Evolutionary conservation across 192 early-diverging fungal species (phyloP).

Genomic region (Podochytrium sp.): DNA sequence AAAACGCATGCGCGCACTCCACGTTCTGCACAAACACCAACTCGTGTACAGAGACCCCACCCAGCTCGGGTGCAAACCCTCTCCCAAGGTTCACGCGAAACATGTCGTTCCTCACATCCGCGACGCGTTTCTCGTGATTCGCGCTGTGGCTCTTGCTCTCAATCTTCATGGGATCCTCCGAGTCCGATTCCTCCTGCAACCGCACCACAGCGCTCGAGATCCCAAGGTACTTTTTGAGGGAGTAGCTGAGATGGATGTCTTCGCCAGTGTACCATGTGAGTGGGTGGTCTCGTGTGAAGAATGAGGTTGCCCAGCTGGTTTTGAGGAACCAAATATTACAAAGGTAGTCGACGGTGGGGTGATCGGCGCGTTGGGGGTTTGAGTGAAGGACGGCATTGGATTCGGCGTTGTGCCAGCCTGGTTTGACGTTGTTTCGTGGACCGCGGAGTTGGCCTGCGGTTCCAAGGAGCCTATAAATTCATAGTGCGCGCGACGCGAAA

Average conservation of each 20-base stretch:
- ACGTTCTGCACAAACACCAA: conserved; percentile 24
- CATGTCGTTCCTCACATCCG: conserved; percentile 23
- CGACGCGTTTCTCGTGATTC: conserved; percentile 11
- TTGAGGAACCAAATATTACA: conserved; percentile 30
- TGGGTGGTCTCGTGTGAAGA: conserved; percentile 13
- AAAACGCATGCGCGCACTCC: background rate
- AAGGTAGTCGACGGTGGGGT: conserved; percentile 14
- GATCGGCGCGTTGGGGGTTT: background rate
- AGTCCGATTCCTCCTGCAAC: background rate
- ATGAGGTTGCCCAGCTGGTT: background rate
- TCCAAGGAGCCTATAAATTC: conserved; percentile 17
- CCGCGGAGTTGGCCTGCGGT: conserved; percentile 14
- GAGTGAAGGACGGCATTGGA: background rate
- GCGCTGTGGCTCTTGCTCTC: background rate
- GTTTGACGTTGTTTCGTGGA: background rate
- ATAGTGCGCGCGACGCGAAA: background rate
- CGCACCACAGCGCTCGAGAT: background rate
- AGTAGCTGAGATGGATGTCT: conserved; percentile 15
- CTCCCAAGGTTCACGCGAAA: conserved; percentile 21
- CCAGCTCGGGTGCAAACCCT: conserved; percentile 1
- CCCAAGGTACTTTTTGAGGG: conserved; percentile 18
- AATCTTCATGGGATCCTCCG: background rate
- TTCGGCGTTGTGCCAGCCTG: conserved; percentile 13
- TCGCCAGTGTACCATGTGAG: conserved; percentile 25
- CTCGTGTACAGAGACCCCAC: background rate